Evolutionary conservation across 176 grass and related monocot species (phyloP), one percentile per base, ranked within the genome.

Genomic region (Raddia guianensis): DNA sequence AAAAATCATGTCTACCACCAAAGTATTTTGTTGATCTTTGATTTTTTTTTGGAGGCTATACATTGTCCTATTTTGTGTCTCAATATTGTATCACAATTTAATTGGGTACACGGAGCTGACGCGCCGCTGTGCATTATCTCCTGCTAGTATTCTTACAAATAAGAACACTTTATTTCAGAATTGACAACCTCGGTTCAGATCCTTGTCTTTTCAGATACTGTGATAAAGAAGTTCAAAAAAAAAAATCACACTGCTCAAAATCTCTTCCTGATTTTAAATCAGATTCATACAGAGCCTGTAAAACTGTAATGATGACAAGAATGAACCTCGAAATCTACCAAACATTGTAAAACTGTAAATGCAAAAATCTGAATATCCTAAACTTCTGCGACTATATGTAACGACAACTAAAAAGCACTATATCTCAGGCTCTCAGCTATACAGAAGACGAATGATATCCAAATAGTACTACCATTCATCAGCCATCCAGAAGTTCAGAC

Each of bases 401-500:
- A 68, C 9, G 11, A 75, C 20, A 76, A 61, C 49, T 63, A 40
- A 64, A 64, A 4, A 49, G 43, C 42, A 44, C 40, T 71, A 14
- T 19, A 46, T 55, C 3, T 56, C n/a, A n/a, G n/a, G n/a, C n/a
- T n/a, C n/a, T n/a, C 72, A 58, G 13, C 56, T 76, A 14, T 32
- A 74, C 42, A 80, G 7, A 54, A 80, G 35, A 35, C 37, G 27
- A 51, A 49, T 15, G 4, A 16, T 19, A 73, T 18, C n/a, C 51
- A 56, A 47, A 60, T 62, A 47, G 50, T 62, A 45, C 37, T 83
- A 35, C 47, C 47, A 63, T 60, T 64, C 32, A 84, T 68, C 19
- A 59, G 12, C 52, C 11, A 58, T 80, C 63, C 84, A 78, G 46
- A 71, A 77, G 21, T 12, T 50, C 27, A 80, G 40, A 77, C 15